Evolutionary conservation across 2,329 filamentous ascomycete genomes (phyloP).

Genomic region (Tolypocladium endophyticum): DNA sequence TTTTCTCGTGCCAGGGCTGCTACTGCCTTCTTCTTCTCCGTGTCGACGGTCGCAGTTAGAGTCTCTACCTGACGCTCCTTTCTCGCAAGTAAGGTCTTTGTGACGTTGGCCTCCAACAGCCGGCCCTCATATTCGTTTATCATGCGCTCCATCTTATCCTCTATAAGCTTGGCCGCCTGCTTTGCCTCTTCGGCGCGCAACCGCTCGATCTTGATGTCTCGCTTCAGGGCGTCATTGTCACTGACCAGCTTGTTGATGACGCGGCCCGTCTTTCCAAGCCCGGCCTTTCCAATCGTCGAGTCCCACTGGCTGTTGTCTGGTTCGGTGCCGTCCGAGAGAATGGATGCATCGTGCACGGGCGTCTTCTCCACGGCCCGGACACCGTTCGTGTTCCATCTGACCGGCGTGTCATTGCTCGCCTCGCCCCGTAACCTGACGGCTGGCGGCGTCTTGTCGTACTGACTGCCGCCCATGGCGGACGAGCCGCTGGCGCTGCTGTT

Average conservation of each 20-base stretch:
- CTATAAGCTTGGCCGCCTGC: conserved; percentile 54
- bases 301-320: conserved; percentile 41
- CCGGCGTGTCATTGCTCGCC: conserved; percentile 13
- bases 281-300: conserved; percentile 58
- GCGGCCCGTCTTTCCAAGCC: conserved; percentile 62
- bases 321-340: conserved; percentile 22
- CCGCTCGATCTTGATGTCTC: conserved; percentile 58
- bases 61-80: conserved; percentile 68
- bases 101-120: conserved; percentile 59
- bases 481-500: conserved; percentile 41
- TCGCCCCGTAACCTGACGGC: conserved; percentile 26
- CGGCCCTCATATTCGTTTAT: conserved; percentile 59
- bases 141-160: conserved; percentile 61
- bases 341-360: conserved; percentile 13
- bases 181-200: conserved; percentile 60
- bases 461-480: conserved; percentile 28
- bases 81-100: conserved; percentile 57
- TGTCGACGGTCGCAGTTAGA: conserved; percentile 51
- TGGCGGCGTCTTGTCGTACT: conserved; percentile 19
- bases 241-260: conserved; percentile 75
- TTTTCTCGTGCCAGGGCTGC: conserved; percentile 50
- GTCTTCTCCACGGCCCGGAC: conserved; percentile 18
- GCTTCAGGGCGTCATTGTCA: conserved; percentile 68
- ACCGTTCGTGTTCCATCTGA: conserved; percentile 19
- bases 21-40: conserved; percentile 51